Conservation (phyloP, 345 rosid genomes). For the Rubroshorea leprosula region DNA sequence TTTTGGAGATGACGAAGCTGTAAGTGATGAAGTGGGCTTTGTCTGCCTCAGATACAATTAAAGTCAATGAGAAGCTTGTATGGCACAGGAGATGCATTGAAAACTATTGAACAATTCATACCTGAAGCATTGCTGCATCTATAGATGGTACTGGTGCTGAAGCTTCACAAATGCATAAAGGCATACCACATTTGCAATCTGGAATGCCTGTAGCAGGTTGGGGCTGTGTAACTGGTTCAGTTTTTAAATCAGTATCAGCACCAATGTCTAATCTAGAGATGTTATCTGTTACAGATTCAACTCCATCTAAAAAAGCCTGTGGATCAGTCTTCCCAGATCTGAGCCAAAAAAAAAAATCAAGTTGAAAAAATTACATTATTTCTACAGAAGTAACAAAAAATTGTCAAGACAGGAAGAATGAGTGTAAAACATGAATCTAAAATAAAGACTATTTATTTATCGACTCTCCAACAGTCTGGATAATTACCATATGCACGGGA, state of each 20-base stretch:
- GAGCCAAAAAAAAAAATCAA: conserved; percentile 23
- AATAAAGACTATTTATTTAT: too few species aligned
- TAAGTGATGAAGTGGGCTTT: conserved; percentile 3
- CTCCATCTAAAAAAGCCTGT: conserved; percentile 37
- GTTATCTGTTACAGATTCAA: conserved; percentile 35
- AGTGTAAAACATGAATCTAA: background rate
- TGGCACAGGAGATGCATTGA: background rate
- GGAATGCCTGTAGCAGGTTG: conserved; percentile 23
- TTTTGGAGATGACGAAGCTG: conserved; percentile 11
- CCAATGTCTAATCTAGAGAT: conserved; percentile 49
- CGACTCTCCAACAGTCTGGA: background rate
- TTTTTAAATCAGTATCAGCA: conserved; percentile 30
- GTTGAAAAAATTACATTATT: background rate
- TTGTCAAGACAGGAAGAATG: background rate
- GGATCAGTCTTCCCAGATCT: conserved; percentile 34
- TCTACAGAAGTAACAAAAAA: background rate
- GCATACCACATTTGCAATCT: conserved; percentile 96
- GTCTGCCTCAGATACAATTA: conserved; percentile 7
- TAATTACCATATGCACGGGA: too few species aligned
- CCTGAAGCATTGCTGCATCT: conserved; percentile 8
- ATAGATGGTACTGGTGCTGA: conserved; percentile 5
- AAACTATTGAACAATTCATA: conserved; percentile 9
- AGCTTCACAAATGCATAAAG: conserved; percentile 56
- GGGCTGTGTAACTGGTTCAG: conserved; percentile 26
- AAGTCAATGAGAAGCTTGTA: background rate